Evolutionary conservation across 2,329 filamentous ascomycete species (phyloP).

Genomic region (Furcasterigmium sp.): DNA sequence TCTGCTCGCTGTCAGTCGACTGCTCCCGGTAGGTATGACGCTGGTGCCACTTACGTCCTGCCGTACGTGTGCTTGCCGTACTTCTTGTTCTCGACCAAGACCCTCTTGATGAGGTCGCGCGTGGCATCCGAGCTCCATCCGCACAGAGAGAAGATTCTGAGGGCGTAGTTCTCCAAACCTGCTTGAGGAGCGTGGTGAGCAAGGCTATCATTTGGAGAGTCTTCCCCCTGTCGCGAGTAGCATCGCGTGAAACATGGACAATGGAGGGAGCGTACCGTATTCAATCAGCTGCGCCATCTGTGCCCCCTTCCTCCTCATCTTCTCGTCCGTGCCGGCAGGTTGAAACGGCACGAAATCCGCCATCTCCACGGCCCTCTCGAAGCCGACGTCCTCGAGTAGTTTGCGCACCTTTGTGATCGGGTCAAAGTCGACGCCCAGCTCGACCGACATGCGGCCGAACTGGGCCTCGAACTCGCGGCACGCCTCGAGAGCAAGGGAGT

Average conservation of each 20-base stretch:
- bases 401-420: constrained; percentile 27
- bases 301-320: constrained; percentile 28
- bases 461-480: constrained; percentile 28
- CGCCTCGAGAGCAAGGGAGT: constrained; percentile 15
- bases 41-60: constrained; percentile 22
- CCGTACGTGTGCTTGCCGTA: constrained; percentile 19
- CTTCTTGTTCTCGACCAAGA: constrained; percentile 24
- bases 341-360: constrained; percentile 35
- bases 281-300: constrained; percentile 29
- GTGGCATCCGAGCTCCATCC: constrained; percentile 26
- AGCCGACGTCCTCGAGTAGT: constrained; percentile 30
- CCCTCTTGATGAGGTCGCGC: constrained; percentile 21
- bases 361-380: constrained; percentile 31
- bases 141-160: constrained; percentile 23
- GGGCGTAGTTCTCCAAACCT: constrained; percentile 22
- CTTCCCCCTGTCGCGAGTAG: no score
- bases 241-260: no score
- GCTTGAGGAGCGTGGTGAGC: not conserved
- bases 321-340: constrained; percentile 31
- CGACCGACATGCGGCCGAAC: constrained; percentile 19
- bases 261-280: constrained; percentile 26
- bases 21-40: accelerated
- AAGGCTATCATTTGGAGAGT: no score
- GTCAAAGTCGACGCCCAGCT: constrained; percentile 31
- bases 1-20: constrained; percentile 9